phyloP scores from a whole-genome alignment of 2,329 filamentous ascomycete genomes.

The Fusarium nelsonii region DNA sequence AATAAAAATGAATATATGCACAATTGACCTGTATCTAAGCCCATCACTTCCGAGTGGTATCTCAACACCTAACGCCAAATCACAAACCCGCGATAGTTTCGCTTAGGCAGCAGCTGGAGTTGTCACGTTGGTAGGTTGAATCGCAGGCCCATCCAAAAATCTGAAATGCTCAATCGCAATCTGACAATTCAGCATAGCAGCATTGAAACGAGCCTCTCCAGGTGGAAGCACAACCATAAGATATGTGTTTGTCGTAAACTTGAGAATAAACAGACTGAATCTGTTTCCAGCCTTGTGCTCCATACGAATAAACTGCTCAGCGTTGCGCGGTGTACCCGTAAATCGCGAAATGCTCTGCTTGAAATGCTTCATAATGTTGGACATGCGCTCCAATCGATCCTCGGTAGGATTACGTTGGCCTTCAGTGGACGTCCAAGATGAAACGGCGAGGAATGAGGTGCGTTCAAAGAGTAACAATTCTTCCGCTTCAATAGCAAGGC shows the following conservation, averaged over 20 bases:
- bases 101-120: constrained; percentile 20
- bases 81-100: constrained; percentile 18
- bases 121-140: constrained; percentile 28
- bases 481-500: constrained; percentile 88
- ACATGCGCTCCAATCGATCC: constrained; percentile 93
- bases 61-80: constrained; percentile 46
- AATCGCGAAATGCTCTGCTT: constrained; percentile 86
- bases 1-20: background rate
- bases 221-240: constrained; percentile 92
- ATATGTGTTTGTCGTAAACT: constrained; percentile 98
- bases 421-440: constrained; percentile 82
- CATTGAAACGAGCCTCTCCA: constrained; percentile 91
- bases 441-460: constrained; percentile 96
- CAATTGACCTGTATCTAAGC: constrained; percentile 26
- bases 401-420: constrained; percentile 86
- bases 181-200: constrained; percentile 89
- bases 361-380: constrained; percentile 98
- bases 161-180: constrained; percentile 87
- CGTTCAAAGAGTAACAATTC: constrained; percentile 96
- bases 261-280: constrained; percentile 95
- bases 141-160: constrained; percentile 67
- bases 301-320: constrained; percentile 84
- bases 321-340: constrained; percentile 82
- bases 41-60: constrained; percentile 45
- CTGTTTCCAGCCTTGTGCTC: constrained; percentile 80